Conservation (phyloP, 2,329 filamentous ascomycete species). For the Botryosphaeria dothidea region DNA sequence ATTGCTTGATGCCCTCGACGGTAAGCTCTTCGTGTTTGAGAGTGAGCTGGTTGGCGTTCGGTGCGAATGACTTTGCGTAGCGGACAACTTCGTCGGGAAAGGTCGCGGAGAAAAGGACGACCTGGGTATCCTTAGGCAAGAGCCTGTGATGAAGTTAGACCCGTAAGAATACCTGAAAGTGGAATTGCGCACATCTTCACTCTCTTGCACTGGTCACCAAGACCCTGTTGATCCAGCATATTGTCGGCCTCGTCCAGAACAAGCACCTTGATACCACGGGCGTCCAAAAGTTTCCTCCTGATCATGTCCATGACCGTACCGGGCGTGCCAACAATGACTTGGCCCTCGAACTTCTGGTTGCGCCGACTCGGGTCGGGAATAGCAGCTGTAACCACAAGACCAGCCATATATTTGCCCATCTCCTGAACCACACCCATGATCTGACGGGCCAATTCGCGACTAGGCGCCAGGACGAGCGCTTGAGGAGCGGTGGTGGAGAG, state of each 20-base stretch:
- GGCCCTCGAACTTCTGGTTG: conserved; percentile 68
- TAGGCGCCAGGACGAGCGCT: conserved; percentile 86
- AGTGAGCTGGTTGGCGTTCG: conserved; percentile 81
- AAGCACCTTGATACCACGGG: conserved; percentile 72
- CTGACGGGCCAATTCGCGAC: conserved; percentile 90
- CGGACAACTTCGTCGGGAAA: conserved; percentile 82
- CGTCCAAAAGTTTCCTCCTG: conserved; percentile 72
- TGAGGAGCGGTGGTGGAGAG: conserved; percentile 72
- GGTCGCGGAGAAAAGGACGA: conserved; percentile 93
- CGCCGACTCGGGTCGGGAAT: conserved; percentile 76
- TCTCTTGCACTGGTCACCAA: conserved; percentile 91
- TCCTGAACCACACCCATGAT: conserved; percentile 81
- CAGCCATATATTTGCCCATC: conserved; percentile 81
- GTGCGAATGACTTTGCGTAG: conserved; percentile 83
- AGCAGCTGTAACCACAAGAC: conserved; percentile 75
- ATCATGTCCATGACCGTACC: conserved; percentile 90
- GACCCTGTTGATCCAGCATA: conserved; percentile 94
- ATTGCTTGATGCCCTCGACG: conserved; percentile 94
- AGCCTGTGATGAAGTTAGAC: conserved; percentile 55
- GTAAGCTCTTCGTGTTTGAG: conserved; percentile 89
- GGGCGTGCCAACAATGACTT: conserved; percentile 89
- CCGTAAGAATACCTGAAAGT: not conserved
- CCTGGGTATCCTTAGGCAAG: conserved; percentile 74
- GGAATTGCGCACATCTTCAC: conserved; percentile 71
- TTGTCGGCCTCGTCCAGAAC: conserved; percentile 98